Conservation (phyloP, 2,329 filamentous ascomycete species). For the Trichothecium sympodiale region DNA sequence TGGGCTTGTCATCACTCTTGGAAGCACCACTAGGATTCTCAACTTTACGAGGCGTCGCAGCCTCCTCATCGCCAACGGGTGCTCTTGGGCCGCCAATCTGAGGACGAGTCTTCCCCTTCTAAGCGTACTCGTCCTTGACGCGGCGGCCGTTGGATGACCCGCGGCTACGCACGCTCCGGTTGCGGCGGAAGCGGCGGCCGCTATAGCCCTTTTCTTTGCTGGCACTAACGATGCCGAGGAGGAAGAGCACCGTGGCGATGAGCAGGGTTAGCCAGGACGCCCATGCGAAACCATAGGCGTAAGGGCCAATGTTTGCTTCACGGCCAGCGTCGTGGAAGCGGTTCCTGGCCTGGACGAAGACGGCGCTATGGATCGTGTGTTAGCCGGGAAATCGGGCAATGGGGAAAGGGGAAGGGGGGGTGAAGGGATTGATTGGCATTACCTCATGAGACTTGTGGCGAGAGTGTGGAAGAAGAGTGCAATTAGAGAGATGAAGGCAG, state of each 20-base stretch:
- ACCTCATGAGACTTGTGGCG: slow-evolving; percentile 67
- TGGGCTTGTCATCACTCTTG: no score
- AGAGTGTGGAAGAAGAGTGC: slow-evolving; percentile 61
- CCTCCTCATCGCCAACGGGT: not conserved
- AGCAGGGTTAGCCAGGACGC: slow-evolving; percentile 55
- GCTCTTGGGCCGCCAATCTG: not conserved
- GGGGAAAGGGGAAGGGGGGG: slow-evolving; percentile 1
- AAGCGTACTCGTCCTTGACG: slow-evolving; percentile 62
- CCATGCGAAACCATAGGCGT: slow-evolving; percentile 72
- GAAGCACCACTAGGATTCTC: no score
- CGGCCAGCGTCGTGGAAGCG: slow-evolving; percentile 47
- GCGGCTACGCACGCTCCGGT: slow-evolving; percentile 24
- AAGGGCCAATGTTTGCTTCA: slow-evolving; percentile 49
- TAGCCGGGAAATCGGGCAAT: not conserved
- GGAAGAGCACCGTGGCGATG: slow-evolving; percentile 58
- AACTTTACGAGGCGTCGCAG: no score
- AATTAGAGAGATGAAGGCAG: slow-evolving; percentile 42
- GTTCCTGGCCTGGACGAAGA: slow-evolving; percentile 59
- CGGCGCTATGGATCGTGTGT: slow-evolving; percentile 26
- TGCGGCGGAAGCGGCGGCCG: slow-evolving; percentile 20
- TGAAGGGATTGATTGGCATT: slow-evolving; percentile 10
- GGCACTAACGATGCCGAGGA: slow-evolving; percentile 46
- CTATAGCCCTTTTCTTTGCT: slow-evolving; percentile 17
- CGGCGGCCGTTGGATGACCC: slow-evolving; percentile 36
- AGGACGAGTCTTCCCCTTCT: slow-evolving; percentile 11